A percentile compares a stretch with the other conserved stretches of the same genome.
These are phyloP conservation scores for Dryas drummondii DNA, from an alignment of 306 rosid species.

Conservation along the genomic window DNA sequence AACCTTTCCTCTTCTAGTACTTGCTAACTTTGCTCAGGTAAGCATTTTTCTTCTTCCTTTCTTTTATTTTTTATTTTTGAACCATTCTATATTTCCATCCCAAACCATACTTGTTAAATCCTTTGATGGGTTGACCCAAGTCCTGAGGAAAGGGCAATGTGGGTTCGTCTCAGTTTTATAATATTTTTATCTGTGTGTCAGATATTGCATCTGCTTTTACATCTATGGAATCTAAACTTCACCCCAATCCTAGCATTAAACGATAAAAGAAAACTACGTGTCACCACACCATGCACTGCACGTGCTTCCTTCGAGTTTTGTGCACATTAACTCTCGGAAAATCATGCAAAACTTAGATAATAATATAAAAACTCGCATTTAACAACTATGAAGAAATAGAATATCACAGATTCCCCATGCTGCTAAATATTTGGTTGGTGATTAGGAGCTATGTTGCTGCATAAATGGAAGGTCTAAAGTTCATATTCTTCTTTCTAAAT, in stretches of 20 bases:
- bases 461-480: not conserved
- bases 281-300: slow-evolving; percentile 45
- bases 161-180: slow-evolving; percentile 27
- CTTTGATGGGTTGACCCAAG: slow-evolving; percentile 33
- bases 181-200: slow-evolving; percentile 23
- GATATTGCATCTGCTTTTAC: slow-evolving; percentile 37
- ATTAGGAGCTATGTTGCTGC: not conserved
- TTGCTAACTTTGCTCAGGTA: slow-evolving; percentile 98
- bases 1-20: slow-evolving; percentile 91
- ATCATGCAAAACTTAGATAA: slow-evolving; percentile 5
- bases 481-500: not conserved
- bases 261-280: slow-evolving; percentile 61
- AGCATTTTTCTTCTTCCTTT: not conserved
- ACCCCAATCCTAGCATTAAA: slow-evolving; percentile 38
- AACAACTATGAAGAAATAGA: slow-evolving; percentile 17
- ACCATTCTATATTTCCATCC: too few species aligned
- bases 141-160: slow-evolving; percentile 19
- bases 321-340: slow-evolving; percentile 36
- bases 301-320: slow-evolving; percentile 54
- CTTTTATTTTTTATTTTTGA: not conserved
- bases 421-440: not conserved
- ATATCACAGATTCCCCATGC: slow-evolving; percentile 41
- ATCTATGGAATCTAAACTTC: slow-evolving; percentile 52
- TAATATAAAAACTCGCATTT: slow-evolving; percentile 14
- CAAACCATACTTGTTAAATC: not conserved